Conservation (phyloP, 768 basidiomycete genomes). For the Suillus spraguei region DNA sequence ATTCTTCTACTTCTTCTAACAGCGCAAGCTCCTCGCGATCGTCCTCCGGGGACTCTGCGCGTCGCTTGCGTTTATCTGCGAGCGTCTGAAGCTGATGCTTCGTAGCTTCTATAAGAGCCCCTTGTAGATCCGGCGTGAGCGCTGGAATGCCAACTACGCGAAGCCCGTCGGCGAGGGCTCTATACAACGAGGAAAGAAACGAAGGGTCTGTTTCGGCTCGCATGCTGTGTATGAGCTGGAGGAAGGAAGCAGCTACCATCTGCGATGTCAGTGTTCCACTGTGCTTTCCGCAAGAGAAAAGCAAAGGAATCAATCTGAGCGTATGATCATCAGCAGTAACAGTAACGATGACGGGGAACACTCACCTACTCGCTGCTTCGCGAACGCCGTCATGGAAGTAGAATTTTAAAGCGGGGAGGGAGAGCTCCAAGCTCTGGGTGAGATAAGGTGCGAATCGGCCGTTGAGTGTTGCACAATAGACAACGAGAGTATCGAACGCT, state of each 20-base stretch:
- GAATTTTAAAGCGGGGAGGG: slow-evolving; percentile 70
- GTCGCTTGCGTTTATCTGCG: slow-evolving; percentile 66
- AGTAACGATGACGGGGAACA: slow-evolving; percentile 12
- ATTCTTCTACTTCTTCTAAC: slow-evolving; percentile 83
- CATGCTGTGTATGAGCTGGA: slow-evolving; percentile 64
- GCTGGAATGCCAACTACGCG: slow-evolving; percentile 57
- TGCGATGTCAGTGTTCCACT: slow-evolving; percentile 64
- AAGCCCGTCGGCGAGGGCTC: slow-evolving; percentile 63
- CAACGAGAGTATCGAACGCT: slow-evolving; percentile 85
- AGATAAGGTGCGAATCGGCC: slow-evolving; percentile 73
- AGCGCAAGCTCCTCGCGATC: slow-evolving; percentile 72
- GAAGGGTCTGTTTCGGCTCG: slow-evolving; percentile 71
- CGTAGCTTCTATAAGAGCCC: slow-evolving; percentile 65
- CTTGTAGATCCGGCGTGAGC: slow-evolving; percentile 55
- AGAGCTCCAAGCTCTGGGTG: slow-evolving; percentile 68
- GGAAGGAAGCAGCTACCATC: slow-evolving; percentile 71
- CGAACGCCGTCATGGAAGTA: slow-evolving; percentile 86
- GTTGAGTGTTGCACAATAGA: slow-evolving; percentile 72
- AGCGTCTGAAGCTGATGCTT: slow-evolving; percentile 69
- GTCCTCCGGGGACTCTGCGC: slow-evolving; percentile 48
- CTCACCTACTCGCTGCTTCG: slow-evolving; percentile 75
- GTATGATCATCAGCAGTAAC: not conserved
- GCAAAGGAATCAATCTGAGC: slow-evolving; percentile 68
- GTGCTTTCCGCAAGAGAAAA: slow-evolving; percentile 67
- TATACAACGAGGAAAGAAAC: slow-evolving; percentile 78